A percentile compares a stretch with the other conserved stretches of the same genome.
phyloP scores from a whole-genome alignment of 2,329 filamentous ascomycete genomes.

The Ascochyta koolunga region DNA sequence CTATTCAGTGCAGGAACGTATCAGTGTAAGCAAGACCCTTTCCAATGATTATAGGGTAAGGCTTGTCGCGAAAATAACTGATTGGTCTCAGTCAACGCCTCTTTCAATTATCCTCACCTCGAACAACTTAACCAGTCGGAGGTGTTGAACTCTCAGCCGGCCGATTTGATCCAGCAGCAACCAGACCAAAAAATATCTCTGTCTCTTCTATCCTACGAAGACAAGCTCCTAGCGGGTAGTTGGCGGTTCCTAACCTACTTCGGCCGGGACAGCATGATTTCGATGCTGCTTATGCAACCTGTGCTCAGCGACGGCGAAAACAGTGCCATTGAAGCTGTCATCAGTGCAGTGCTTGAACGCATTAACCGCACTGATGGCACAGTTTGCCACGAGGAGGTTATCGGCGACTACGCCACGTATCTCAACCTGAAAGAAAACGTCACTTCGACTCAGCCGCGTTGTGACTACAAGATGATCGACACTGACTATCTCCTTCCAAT shows the following conservation, averaged over 20 bases:
- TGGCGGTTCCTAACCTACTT: slow-evolving; percentile 73
- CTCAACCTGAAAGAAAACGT: slow-evolving; percentile 62
- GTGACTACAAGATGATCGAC: slow-evolving; percentile 67
- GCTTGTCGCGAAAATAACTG: background rate
- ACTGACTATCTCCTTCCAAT: slow-evolving; percentile 67
- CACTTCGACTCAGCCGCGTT: slow-evolving; percentile 59
- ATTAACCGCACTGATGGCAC: slow-evolving; percentile 65
- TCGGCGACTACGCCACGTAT: slow-evolving; percentile 69
- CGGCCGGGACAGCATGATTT: slow-evolving; percentile 69
- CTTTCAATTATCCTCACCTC: slow-evolving; percentile 68
- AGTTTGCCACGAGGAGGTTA: slow-evolving; percentile 69
- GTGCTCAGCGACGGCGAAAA: slow-evolving; percentile 62
- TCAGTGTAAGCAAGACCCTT: slow-evolving; percentile 38
- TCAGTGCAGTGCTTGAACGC: slow-evolving; percentile 65
- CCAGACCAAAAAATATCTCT: slow-evolving; percentile 59
- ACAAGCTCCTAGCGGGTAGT: slow-evolving; percentile 68
- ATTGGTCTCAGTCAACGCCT: slow-evolving; percentile 53
- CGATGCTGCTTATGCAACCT: slow-evolving; percentile 62
- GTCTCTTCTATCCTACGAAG: slow-evolving; percentile 67
- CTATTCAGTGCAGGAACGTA: slow-evolving; percentile 62
- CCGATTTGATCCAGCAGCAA: slow-evolving; percentile 54
- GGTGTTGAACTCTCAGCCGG: slow-evolving; percentile 58
- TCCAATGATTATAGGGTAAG: background rate
- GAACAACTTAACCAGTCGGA: slow-evolving; percentile 58
- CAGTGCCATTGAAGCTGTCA: slow-evolving; percentile 66